These are phyloP conservation scores for Balakata baccata DNA, from an alignment of 345 rosid species.

Conservation along the genomic window DNA sequence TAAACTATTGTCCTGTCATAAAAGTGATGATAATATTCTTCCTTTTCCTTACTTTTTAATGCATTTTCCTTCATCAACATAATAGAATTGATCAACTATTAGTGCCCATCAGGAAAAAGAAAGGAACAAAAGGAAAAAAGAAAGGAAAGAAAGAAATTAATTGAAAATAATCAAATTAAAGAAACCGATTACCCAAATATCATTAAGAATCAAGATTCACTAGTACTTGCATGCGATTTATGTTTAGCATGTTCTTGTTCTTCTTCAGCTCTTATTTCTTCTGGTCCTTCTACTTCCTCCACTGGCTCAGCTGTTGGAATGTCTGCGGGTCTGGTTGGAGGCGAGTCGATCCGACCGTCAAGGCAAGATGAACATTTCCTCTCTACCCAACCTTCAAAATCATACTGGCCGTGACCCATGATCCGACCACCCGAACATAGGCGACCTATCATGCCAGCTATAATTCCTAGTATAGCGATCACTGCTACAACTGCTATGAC, in stretches of 20 bases:
- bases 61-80: too few species aligned
- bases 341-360: conserved; percentile 46
- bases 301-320: conserved; percentile 28
- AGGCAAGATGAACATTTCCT: conserved; percentile 64
- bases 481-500: conserved; percentile 64
- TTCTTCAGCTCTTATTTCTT: conserved; percentile 31
- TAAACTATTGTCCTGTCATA: too few species aligned
- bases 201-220: conserved; percentile 20
- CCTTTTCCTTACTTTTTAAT: too few species aligned
- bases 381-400: conserved; percentile 67
- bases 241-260: conserved; percentile 17
- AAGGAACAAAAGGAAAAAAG: neutral
- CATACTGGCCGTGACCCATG: conserved; percentile 51
- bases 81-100: neutral
- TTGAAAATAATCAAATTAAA: neutral
- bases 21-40: too few species aligned
- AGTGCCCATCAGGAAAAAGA: neutral
- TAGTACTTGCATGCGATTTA: conserved; percentile 22
- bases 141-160: neutral
- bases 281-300: conserved; percentile 15
- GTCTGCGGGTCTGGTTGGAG: conserved; percentile 25
- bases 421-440: conserved; percentile 55
- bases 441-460: conserved; percentile 63
- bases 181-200: neutral
- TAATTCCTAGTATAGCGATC: conserved; percentile 51